These are phyloP conservation scores for Sindora glabra DNA, from an alignment of 306 rosid species.

Conservation along the genomic window DNA sequence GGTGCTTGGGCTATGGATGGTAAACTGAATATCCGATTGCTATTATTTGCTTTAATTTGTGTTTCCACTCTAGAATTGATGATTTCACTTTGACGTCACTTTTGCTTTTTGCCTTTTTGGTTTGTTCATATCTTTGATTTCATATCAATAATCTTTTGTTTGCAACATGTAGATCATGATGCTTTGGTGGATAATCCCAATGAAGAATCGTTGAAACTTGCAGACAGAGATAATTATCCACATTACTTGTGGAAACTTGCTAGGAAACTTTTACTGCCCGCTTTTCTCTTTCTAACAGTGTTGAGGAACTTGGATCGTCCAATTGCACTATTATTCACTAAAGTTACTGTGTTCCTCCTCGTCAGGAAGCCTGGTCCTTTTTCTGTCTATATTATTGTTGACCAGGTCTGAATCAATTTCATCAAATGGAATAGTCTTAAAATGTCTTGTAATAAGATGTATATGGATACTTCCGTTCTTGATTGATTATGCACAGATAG, in stretches of 20 bases:
- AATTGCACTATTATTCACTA: neutral
- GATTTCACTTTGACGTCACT: no score
- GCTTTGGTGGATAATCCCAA: slow-evolving; percentile 8
- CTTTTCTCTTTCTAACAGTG: slow-evolving; percentile 21
- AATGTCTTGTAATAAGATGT: no score
- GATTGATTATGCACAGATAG: neutral
- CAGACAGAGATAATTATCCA: slow-evolving; percentile 7
- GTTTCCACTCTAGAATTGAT: no score
- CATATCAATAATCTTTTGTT: neutral
- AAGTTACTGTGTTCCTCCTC: slow-evolving; percentile 28
- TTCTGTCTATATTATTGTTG: slow-evolving; percentile 33
- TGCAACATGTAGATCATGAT: slow-evolving; percentile 14
- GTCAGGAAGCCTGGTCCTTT: slow-evolving; percentile 41
- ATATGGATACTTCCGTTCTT: neutral
- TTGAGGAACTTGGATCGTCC: slow-evolving; percentile 26
- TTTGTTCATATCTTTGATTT: neutral
- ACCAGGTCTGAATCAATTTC: slow-evolving; percentile 24
- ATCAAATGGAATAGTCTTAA: no score
- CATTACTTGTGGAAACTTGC: slow-evolving; percentile 12
- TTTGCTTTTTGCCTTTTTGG: neutral
- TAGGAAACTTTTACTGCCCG: slow-evolving; percentile 31
- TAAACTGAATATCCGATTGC: neutral
- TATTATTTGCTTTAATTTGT: neutral
- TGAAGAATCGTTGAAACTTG: neutral
- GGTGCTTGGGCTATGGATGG: slow-evolving; percentile 29